These are phyloP conservation scores for Colletotrichum liaoningense DNA, from an alignment of 2,329 filamentous ascomycete genomes.

Conservation along the genomic window DNA sequence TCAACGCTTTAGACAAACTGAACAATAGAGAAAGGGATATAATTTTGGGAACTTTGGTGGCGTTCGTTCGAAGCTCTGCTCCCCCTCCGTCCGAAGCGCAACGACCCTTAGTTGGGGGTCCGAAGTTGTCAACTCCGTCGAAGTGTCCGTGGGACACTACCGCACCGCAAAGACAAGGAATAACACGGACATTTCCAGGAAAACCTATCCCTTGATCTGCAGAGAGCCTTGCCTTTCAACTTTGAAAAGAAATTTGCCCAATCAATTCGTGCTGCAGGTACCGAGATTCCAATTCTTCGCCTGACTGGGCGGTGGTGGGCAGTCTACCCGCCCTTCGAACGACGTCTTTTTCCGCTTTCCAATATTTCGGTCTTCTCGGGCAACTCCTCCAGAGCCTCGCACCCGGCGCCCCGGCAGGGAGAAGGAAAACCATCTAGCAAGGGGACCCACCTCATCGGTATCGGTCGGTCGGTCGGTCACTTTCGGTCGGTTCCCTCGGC, in stretches of 20 bases:
- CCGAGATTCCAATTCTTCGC: background rate
- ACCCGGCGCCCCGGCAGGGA: conserved; percentile 13
- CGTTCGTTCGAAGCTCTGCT: background rate
- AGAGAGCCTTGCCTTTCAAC: background rate
- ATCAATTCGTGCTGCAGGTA: background rate
- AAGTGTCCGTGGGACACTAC: conserved; percentile 26
- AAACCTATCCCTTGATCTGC: conserved; percentile 15
- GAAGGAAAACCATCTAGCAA: background rate
- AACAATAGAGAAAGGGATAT: background rate
- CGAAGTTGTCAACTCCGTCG: conserved; percentile 32
- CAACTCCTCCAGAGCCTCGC: conserved; percentile 9
- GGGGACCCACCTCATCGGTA: background rate
- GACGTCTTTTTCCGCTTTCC: background rate
- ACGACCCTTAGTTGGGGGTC: conserved; percentile 33
- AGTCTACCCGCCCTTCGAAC: background rate
- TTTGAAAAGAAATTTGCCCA: background rate
- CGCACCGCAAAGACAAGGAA: background rate
- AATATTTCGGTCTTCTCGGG: conserved; percentile 7
- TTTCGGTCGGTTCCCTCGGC: conserved; percentile 3
- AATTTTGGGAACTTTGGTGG: conserved; percentile 16
- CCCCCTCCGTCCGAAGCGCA: conserved; percentile 6
- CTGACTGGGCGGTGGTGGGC: background rate
- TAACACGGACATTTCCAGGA: background rate
- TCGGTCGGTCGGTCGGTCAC: conserved; percentile 8
- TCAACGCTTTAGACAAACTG: background rate